phyloP scores from a whole-genome alignment of 768 basidiomycete species.

The Paxillus rubicundulus region DNA sequence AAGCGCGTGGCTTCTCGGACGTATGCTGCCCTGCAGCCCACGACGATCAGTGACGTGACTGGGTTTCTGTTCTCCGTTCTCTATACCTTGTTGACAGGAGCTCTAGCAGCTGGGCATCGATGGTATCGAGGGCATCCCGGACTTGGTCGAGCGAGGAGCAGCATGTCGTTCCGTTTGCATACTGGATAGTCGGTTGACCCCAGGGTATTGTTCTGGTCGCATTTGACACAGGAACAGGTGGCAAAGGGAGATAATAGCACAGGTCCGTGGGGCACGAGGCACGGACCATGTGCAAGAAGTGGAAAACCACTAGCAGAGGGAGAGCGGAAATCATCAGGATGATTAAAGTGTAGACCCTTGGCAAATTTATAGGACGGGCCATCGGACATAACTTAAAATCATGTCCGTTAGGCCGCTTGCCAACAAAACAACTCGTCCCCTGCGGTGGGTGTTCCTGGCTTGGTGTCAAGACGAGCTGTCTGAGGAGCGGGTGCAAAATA shows the following conservation, averaged over 20 bases:
- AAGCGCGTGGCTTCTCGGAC: constrained; percentile 28
- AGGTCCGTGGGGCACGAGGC: constrained; percentile 2
- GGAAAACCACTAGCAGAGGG: background rate
- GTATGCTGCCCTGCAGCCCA: constrained; percentile 14
- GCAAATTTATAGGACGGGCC: background rate
- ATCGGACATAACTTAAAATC: too few species aligned
- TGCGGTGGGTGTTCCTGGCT: too few species aligned
- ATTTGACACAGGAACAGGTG: constrained; percentile 12
- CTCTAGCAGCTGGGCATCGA: constrained; percentile 19
- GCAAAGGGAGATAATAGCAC: constrained; percentile 18
- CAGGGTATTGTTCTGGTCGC: constrained; percentile 20
- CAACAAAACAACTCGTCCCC: too few species aligned
- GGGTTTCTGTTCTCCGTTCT: too few species aligned
- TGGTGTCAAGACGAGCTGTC: too few species aligned
- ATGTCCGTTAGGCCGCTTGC: too few species aligned
- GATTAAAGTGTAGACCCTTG: background rate
- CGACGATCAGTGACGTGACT: background rate
- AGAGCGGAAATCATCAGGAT: background rate
- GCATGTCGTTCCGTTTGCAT: constrained; percentile 21
- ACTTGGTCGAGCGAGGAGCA: constrained; percentile 25
- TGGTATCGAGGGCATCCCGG: constrained; percentile 11
- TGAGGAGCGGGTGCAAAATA: too few species aligned
- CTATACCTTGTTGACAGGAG: constrained; percentile 19
- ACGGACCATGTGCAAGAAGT: constrained; percentile 1
- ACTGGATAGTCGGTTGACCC: constrained; percentile 20